Conservation (phyloP, 441 rosid species). For the Codiaeum variegatum region DNA sequence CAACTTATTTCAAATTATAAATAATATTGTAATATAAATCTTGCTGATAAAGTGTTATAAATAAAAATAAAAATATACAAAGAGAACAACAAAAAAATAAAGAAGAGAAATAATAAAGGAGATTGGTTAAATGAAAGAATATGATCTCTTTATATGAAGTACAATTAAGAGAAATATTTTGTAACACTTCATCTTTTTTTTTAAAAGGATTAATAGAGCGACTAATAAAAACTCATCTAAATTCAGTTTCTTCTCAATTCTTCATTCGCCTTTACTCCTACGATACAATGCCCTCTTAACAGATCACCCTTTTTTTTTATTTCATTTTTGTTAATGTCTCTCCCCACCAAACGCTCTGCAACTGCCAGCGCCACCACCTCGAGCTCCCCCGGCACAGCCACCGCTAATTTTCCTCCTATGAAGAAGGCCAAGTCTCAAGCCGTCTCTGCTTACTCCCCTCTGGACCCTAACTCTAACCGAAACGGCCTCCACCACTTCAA, state of each 20-base stretch:
- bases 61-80: too few species aligned
- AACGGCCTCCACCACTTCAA: slow-evolving; percentile 66
- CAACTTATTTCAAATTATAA: too few species aligned
- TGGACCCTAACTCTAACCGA: slow-evolving; percentile 37
- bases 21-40: too few species aligned
- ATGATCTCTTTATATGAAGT: too few species aligned
- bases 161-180: too few species aligned
- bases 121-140: too few species aligned
- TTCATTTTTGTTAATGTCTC: slow-evolving; percentile 73
- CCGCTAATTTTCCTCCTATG: slow-evolving; percentile 42
- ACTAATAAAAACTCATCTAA: too few species aligned
- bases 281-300: slow-evolving; percentile 16
- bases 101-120: too few species aligned
- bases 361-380: slow-evolving; percentile 32
- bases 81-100: too few species aligned
- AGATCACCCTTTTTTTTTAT: slow-evolving; percentile 11
- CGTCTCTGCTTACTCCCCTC: slow-evolving; percentile 45
- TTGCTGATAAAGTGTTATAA: too few species aligned
- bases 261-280: not conserved
- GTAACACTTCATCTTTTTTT: too few species aligned
- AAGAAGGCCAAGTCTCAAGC: slow-evolving; percentile 85
- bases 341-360: slow-evolving; percentile 83
- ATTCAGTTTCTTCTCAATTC: slow-evolving; percentile 11
- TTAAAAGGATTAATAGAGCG: too few species aligned
- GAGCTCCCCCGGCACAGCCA: slow-evolving; percentile 26